Conservation (phyloP, 2,329 filamentous ascomycete genomes). For the Alternaria longipes region DNA sequence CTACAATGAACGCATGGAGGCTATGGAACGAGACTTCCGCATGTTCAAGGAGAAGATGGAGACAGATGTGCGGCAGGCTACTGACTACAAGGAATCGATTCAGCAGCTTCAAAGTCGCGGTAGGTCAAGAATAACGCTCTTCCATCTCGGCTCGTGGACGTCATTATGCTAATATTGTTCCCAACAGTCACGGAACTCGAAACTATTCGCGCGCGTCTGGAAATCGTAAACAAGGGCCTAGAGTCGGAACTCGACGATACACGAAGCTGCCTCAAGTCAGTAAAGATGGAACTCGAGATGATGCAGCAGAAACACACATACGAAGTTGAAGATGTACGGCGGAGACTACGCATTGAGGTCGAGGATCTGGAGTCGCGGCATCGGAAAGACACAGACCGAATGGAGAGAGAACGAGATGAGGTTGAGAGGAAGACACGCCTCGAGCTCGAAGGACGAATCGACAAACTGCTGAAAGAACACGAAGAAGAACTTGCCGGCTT, state of each 20-base stretch:
- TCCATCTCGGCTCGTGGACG: background rate
- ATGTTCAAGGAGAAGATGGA: slow-evolving; percentile 77
- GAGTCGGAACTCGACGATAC: slow-evolving; percentile 73
- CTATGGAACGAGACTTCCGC: slow-evolving; percentile 77
- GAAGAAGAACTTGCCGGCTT: slow-evolving; percentile 73
- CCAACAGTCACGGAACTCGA: slow-evolving; percentile 66
- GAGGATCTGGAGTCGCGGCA: slow-evolving; percentile 65
- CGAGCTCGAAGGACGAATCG: slow-evolving; percentile 63
- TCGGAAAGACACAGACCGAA: slow-evolving; percentile 65
- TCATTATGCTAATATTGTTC: background rate
- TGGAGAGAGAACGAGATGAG: slow-evolving; percentile 61
- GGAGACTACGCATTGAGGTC: slow-evolving; percentile 65
- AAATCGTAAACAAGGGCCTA: slow-evolving; percentile 63
- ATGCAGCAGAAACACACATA: slow-evolving; percentile 62
- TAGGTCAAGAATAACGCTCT: slow-evolving; percentile 55
- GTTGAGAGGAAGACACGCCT: slow-evolving; percentile 54
- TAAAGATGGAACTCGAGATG: slow-evolving; percentile 62
- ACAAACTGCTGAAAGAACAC: slow-evolving; percentile 68
- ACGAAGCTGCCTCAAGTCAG: slow-evolving; percentile 61
- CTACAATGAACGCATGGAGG: slow-evolving; percentile 79
- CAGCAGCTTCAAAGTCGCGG: slow-evolving; percentile 78
- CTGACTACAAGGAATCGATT: slow-evolving; percentile 76
- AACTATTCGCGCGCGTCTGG: slow-evolving; percentile 59
- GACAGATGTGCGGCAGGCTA: slow-evolving; percentile 72
- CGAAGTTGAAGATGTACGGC: slow-evolving; percentile 61